Base-by-base conservation (phyloP, 2,329 filamentous ascomycete genomes). In the Pseudopithomyces chartarum region DNA sequence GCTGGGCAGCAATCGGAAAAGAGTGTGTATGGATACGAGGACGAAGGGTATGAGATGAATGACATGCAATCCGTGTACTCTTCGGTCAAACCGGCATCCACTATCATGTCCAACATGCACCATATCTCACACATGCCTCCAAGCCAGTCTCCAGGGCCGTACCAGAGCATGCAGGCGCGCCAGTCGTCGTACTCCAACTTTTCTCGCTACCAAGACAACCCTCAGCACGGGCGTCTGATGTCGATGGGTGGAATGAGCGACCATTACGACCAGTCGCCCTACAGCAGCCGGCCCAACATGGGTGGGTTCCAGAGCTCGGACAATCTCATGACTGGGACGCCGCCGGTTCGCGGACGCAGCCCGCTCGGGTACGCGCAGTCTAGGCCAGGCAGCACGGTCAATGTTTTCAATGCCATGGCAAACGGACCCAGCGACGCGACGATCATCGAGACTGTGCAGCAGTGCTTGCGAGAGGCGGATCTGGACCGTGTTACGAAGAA, bases 401-500 rank as follows among this genome's bases (percentile, higher is more conserved):
- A 87, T 64, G 34, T n/a, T 5, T 88, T 89, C 80, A 83, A 85
- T 62, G 80, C 77, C 44, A 78, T 76, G 69, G 70, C 73, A 59
- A 81, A 80, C 22, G 92, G 91, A 0, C 90, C 92, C 0, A 91
- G 90, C 63, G 93, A 98, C 68, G 81, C 81, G 44, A 84, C 87
- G 58, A 97, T 99, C 62, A 84, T 91, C 17, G 90, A 96, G 59
- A 90, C 91, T 1, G 94, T 98, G 60, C 90, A 92, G 69, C 81
- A 84, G 49, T 95, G 95, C 66, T 81, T 99, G 60, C 79, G 83
- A 15, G 94, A 97, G 69, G 92, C 97, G 0, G 94, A 99, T 75
- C 82, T 99, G 40, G 95, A 99, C 74, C 94, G 85, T n/a, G 91
- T 98, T 46, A 99, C 95, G 6, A 99, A 98, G 87, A 99, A 99